Base-by-base conservation (phyloP, 2,329 filamentous ascomycete species). In the Juglanconis oblonga region DNA sequence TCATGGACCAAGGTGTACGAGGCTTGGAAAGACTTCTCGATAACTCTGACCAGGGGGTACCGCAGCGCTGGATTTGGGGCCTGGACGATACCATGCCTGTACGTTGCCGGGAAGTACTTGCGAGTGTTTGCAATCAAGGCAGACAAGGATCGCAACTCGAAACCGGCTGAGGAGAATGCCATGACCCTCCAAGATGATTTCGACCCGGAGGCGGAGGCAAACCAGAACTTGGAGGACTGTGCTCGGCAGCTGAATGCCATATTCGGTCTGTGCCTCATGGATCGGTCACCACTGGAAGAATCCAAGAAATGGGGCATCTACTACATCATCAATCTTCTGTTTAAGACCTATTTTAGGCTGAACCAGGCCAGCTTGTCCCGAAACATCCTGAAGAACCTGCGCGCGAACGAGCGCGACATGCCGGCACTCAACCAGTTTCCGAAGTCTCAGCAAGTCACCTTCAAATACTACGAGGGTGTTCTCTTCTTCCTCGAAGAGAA, bases 281-380 rank as follows among this genome's bases (percentile, higher is more conserved):
- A 99, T 72, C 88, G 92, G 91, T 96, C 90, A 62, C 87, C 90
- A 13, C 79, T 97, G 49, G 87, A 92, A 69, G 90, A 96, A 68
- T 97, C 94, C 8, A 87, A 95, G 57, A 99, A 98, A 84, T 99
- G 95, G 95, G 96, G 92, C 6, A 90, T 97, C 52, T 99, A 99
- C 78, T 93, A 92, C 73, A 88, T 94, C 65, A 92, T 93, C 70
- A 98, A 97, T 71, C 83, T 99, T 7, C 81, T 97, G 13, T 99
- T 99, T 85, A 98, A 98, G 76, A 98, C 93, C 1, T 97, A 98
- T 74, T 99, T 99, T 80, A 96, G 91, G 78, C 81, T 98, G 64
- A 97, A 96, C 76, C 91, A 90, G 38, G 89, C 96, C 59, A 87
- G 87, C n/a, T 80, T 98, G 24, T 96, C 89, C 17, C 92, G 95